Evolutionary conservation across 495 filamentous ascomycete species (phyloP), one percentile per base, ranked within the genome.

Genomic region (Tirmania nivea): DNA sequence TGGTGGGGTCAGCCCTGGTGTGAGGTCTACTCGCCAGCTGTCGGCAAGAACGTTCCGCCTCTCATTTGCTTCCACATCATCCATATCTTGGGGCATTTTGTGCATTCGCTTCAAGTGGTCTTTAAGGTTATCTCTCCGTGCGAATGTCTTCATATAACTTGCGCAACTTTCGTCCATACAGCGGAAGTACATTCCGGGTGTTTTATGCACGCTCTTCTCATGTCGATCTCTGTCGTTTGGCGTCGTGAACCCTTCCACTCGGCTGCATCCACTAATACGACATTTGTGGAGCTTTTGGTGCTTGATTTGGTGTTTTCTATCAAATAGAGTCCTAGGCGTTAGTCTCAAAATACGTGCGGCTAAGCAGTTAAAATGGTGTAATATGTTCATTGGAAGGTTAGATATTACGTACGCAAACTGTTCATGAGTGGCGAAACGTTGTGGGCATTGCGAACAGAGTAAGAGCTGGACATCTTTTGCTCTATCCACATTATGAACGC

Each of bases 71-170:
- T 64, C 58, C 17, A 42, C 55, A 37, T 64, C 62, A 34, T 59
- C 57, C 16, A 64, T 55, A 5, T 61, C 62, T 17, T 54, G 51
- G 8, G 61, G 62, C 49, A 64, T 57, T 6, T 63, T 63, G 36
- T 65, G 62, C 62, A 65, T 64, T 2, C 62, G 56, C 36, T 59
- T 61, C 9, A 65, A 50, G 37, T 65, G 62, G 48, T 65, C 62
- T 49, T 65, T 64, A 12, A 65, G 42, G 31, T 65, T 65, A 49
- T 65, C 62, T 19, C 62, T 54, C n/a, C 62, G 59, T 19, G 63
- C 58, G 52, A 65, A 65, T 51, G 64, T 61, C 47, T 65, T 65
- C 34, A 56, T 54, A 52, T 53, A 65, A 12, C 62, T 65, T 6
- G 63, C 55, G 39, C 62, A 65, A 45, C 59, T 52, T 31, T 51